These are phyloP conservation scores for Claviceps spartinae DNA, from an alignment of 2,329 filamentous ascomycete species.

Conservation along the genomic window DNA sequence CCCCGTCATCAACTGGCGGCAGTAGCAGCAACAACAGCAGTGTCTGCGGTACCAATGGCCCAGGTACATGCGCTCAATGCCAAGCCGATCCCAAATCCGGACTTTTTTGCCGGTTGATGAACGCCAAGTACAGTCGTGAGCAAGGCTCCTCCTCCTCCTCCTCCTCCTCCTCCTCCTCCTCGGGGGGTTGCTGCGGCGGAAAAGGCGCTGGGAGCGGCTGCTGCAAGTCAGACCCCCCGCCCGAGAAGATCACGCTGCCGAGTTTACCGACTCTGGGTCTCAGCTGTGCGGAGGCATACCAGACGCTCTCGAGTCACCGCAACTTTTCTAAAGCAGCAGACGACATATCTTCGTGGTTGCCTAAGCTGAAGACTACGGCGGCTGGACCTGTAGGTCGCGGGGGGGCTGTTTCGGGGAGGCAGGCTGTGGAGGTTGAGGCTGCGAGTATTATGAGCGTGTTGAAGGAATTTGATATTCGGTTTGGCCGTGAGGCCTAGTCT, in stretches of 20 bases:
- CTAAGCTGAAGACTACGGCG: conserved; percentile 52
- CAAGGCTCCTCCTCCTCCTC: conserved; percentile 13
- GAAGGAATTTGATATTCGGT: conserved; percentile 66
- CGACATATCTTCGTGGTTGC: conserved; percentile 63
- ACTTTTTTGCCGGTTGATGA: conserved; percentile 70
- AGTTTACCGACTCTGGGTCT: conserved; percentile 41
- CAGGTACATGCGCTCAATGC: conserved; percentile 69
- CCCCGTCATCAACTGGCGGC: conserved; percentile 2
- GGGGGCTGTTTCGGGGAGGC: conserved; percentile 24
- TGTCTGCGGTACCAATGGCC: conserved; percentile 52
- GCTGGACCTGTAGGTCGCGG: conserved; percentile 14
- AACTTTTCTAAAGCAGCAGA: conserved; percentile 62
- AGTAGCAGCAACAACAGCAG: conserved; percentile 7
- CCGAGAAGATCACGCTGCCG: conserved; percentile 22
- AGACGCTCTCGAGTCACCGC: conserved; percentile 62
- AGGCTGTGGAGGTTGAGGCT: conserved; percentile 65
- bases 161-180: conserved; percentile 5
- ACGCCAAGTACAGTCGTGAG: conserved; percentile 45
- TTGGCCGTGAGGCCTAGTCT: conserved; percentile 33
- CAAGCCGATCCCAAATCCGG: conserved; percentile 65
- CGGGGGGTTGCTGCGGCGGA: conserved; percentile 45
- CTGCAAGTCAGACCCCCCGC: conserved; percentile 35
- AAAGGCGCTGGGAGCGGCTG: conserved; percentile 47
- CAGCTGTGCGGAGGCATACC: conserved; percentile 65
- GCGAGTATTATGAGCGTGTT: conserved; percentile 78